Percentiles rank a stretch among this genome's conserved stretches.
Conservation (phyloP, 2,329 filamentous ascomycete species). For the Calonectria henricotiae region DNA sequence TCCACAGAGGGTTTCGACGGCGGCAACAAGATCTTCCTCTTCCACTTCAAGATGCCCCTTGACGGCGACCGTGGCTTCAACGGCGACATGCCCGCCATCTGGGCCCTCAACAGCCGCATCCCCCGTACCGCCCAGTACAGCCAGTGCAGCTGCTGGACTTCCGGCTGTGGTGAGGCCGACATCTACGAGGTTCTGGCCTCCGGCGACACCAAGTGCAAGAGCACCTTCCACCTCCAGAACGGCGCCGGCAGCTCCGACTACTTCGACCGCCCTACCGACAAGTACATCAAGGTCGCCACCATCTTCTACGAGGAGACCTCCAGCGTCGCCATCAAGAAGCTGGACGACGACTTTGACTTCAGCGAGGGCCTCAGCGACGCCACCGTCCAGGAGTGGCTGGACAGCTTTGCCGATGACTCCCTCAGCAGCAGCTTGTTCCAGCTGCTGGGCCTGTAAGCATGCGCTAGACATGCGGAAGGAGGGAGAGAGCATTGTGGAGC, state of each 20-base stretch:
- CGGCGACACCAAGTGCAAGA: constrained; percentile 79
- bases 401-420: constrained; percentile 36
- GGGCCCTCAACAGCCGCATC: constrained; percentile 83
- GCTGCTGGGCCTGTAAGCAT: constrained; percentile 19
- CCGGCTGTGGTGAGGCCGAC: constrained; percentile 82
- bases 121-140: constrained; percentile 81
- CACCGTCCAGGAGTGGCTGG: constrained; percentile 59
- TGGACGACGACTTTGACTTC: constrained; percentile 63
- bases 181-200: constrained; percentile 80
- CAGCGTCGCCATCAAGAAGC: constrained; percentile 71
- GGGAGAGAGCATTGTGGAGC: not conserved
- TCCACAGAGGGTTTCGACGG: constrained; percentile 79
- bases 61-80: constrained; percentile 70
- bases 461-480: not conserved
- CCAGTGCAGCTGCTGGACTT: constrained; percentile 81
- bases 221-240: constrained; percentile 77
- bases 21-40: constrained; percentile 80
- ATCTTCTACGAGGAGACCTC: constrained; percentile 71
- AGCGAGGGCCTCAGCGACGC: constrained; percentile 58
- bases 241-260: constrained; percentile 80
- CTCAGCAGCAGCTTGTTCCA: constrained; percentile 50
- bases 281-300: constrained; percentile 76
- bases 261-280: constrained; percentile 76
- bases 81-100: constrained; percentile 81
- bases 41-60: constrained; percentile 82